Conservation (phyloP, 495 filamentous ascomycete genomes). For the Aspergillus egyptiacus region DNA sequence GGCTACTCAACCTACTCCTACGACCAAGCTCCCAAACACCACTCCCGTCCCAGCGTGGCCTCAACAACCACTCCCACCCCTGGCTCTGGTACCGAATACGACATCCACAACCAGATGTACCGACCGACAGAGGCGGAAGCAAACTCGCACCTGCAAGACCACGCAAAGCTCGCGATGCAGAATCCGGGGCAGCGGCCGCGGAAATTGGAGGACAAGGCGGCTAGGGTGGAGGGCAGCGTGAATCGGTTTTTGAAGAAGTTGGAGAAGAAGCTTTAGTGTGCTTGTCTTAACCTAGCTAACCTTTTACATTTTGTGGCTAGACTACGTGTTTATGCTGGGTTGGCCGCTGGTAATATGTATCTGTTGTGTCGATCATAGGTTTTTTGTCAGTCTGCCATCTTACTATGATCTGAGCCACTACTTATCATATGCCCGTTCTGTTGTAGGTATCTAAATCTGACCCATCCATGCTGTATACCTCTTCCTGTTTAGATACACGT, state of each 20-base stretch:
- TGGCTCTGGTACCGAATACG: slow-evolving; percentile 46
- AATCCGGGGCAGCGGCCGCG: slow-evolving; percentile 42
- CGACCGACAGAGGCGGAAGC: slow-evolving; percentile 64
- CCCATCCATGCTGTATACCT: too few species aligned
- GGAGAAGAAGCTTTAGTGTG: slow-evolving; percentile 69
- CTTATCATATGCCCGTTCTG: too few species aligned
- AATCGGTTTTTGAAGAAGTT: slow-evolving; percentile 80
- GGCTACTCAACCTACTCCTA: slow-evolving; percentile 59
- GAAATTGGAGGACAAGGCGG: slow-evolving; percentile 64
- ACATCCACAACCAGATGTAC: slow-evolving; percentile 72
- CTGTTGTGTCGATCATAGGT: too few species aligned
- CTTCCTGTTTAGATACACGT: too few species aligned
- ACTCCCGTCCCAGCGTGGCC: slow-evolving; percentile 14
- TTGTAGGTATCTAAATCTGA: too few species aligned
- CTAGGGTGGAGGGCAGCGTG: slow-evolving; percentile 67
- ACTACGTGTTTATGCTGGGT: background rate
- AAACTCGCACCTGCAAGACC: slow-evolving; percentile 33
- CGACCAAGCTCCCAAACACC: slow-evolving; percentile 30
- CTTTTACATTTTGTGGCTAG: background rate
- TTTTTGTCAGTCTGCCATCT: too few species aligned
- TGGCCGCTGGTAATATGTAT: background rate
- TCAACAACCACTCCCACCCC: slow-evolving; percentile 23
- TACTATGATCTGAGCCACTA: too few species aligned
- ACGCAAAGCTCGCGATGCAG: slow-evolving; percentile 48
- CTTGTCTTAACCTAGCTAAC: background rate